These are phyloP conservation scores for Quercus aquifolioides DNA, from an alignment of 306 rosid genomes.

Conservation along the genomic window DNA sequence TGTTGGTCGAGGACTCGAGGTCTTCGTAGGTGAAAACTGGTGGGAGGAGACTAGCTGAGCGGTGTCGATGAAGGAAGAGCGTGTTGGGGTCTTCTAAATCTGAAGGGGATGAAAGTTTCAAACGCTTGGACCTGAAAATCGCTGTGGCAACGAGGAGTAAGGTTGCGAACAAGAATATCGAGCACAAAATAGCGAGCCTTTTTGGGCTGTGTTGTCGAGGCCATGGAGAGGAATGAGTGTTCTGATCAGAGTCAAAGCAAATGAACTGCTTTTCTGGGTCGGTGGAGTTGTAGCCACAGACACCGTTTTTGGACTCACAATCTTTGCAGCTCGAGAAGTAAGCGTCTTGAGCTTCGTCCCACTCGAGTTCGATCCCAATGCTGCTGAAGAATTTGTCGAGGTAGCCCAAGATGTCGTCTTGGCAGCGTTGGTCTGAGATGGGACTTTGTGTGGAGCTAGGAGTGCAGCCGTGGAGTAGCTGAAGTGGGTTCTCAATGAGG, in stretches of 20 bases:
- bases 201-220: slow-evolving; percentile 30
- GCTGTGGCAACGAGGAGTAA: slow-evolving; percentile 28
- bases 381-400: slow-evolving; percentile 38
- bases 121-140: slow-evolving; percentile 38
- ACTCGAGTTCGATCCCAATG: slow-evolving; percentile 56
- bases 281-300: slow-evolving; percentile 74
- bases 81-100: slow-evolving; percentile 68
- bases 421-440: slow-evolving; percentile 46
- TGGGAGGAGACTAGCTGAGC: slow-evolving; percentile 65
- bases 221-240: slow-evolving; percentile 50
- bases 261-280: slow-evolving; percentile 50
- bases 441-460: slow-evolving; percentile 35
- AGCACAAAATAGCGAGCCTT: slow-evolving; percentile 29
- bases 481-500: slow-evolving; percentile 55
- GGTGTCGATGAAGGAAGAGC: slow-evolving; percentile 70
- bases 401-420: slow-evolving; percentile 52
- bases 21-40: slow-evolving; percentile 88
- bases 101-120: slow-evolving; percentile 15
- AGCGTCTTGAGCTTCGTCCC: slow-evolving; percentile 66
- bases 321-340: slow-evolving; percentile 56
- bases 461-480: slow-evolving; percentile 43
- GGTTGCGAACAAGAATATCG: slow-evolving; percentile 36
- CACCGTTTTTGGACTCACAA: slow-evolving; percentile 43
- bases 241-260: slow-evolving; percentile 35
- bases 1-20: slow-evolving; percentile 59